A percentile compares a stretch with the other conserved stretches of the same genome.
phyloP scores from a whole-genome alignment of 306 rosid genomes.

The Cicer cuneatum region DNA sequence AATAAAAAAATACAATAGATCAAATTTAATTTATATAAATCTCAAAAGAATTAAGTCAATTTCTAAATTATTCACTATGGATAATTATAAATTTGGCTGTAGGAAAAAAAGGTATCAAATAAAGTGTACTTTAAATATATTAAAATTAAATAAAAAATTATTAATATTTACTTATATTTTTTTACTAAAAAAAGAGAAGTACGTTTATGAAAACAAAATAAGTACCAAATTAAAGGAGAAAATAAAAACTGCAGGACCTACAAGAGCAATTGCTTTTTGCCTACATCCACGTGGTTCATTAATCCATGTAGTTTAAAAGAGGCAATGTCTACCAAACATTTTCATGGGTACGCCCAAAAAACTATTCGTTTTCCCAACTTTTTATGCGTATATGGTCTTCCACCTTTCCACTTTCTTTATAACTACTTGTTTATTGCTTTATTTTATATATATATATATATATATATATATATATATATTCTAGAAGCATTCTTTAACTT shows the following conservation, averaged over 20 bases:
- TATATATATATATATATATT: not conserved
- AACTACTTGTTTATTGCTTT: slow-evolving; percentile 10
- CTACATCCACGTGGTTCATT: slow-evolving; percentile 22
- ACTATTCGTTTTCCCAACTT: slow-evolving; percentile 38
- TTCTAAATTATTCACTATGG: too few relatives aligned
- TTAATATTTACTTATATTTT: too few relatives aligned
- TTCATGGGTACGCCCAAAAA: slow-evolving; percentile 9
- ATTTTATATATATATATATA: too few relatives aligned
- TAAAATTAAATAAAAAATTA: not conserved
- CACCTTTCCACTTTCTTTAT: slow-evolving; percentile 49
- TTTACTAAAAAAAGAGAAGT: too few relatives aligned
- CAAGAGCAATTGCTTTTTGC: not conserved
- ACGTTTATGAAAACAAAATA: not conserved
- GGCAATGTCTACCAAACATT: slow-evolving; percentile 23
- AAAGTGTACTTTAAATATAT: too few relatives aligned
- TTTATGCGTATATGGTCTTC: slow-evolving; percentile 33
- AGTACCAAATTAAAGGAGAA: not conserved
- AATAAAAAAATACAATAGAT: too few relatives aligned
- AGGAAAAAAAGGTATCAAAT: too few relatives aligned
- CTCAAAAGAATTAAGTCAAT: too few relatives aligned
- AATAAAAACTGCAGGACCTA: slow-evolving; percentile 14
- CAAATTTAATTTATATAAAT: not conserved
- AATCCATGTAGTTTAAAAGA: not conserved
- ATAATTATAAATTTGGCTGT: too few relatives aligned
- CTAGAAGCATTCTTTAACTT: slow-evolving; percentile 49